These are phyloP conservation scores for Colletotrichum brevisporum DNA, from an alignment of 2,329 filamentous ascomycete genomes.

Conservation along the genomic window DNA sequence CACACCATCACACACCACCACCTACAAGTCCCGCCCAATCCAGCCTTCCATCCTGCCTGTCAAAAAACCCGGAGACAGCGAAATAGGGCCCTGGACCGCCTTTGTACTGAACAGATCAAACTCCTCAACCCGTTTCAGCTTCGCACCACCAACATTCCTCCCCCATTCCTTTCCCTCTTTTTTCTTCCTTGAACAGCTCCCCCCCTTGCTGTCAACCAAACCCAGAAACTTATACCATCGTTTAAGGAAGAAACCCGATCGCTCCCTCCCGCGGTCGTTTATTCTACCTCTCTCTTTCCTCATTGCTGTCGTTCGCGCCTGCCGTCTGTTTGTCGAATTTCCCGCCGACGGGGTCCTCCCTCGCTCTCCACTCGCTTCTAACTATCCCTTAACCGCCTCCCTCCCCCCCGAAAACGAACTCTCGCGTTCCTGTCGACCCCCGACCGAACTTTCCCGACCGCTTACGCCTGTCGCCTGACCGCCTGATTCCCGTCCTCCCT, in stretches of 20 bases:
- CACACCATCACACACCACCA: conserved; percentile 3
- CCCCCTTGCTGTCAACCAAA: conserved; percentile 31
- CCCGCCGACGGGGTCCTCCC: conserved; percentile 31
- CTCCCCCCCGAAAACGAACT: conserved; percentile 20
- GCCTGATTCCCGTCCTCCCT: conserved; percentile 17
- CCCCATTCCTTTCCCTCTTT: conserved; percentile 42
- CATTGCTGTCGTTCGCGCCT: conserved; percentile 22
- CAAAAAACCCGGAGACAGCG: conserved; percentile 38
- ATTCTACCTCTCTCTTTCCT: conserved; percentile 7
- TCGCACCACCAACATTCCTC: conserved; percentile 44
- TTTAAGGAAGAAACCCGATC: conserved; percentile 23
- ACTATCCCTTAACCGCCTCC: conserved; percentile 30
- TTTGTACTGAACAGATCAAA: conserved; percentile 51
- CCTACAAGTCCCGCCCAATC: neutral
- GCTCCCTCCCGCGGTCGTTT: conserved; percentile 16
- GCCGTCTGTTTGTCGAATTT: conserved; percentile 33
- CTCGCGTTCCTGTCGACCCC: conserved; percentile 14
- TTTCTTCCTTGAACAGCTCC: conserved; percentile 18
- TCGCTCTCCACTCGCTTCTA: conserved; percentile 39
- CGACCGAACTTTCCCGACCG: conserved; percentile 26
- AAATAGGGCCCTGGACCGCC: conserved; percentile 45
- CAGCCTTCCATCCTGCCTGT: conserved; percentile 30
- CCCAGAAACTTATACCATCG: conserved; percentile 19
- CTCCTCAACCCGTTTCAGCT: conserved; percentile 54
- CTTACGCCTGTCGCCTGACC: conserved; percentile 14